Percentiles rank a stretch among this genome's conserved stretches.
phyloP scores from a whole-genome alignment of 2,329 filamentous ascomycete genomes.

The Trichophyton mentagrophytes region DNA sequence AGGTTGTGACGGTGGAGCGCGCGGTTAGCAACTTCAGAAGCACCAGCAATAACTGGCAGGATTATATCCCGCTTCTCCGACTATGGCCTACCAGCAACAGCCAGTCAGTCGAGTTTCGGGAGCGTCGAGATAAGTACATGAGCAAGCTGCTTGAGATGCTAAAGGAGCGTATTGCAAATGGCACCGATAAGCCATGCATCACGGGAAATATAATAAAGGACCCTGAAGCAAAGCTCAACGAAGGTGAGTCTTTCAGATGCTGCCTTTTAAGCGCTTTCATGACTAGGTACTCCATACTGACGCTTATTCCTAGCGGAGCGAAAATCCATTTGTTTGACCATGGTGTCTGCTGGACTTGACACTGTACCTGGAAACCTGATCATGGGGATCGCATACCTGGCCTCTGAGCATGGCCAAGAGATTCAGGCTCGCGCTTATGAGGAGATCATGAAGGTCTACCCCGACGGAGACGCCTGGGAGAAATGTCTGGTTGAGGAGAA shows the following conservation, averaged over 20 bases:
- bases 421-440: slow-evolving; percentile 58
- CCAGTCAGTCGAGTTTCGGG: slow-evolving; percentile 52
- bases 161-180: slow-evolving; percentile 48
- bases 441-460: slow-evolving; percentile 60
- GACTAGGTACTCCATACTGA: slow-evolving; percentile 29
- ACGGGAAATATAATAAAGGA: slow-evolving; percentile 58
- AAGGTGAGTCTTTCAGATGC: slow-evolving; percentile 34
- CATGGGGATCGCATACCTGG: slow-evolving; percentile 65
- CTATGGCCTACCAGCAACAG: slow-evolving; percentile 50
- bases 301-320: slow-evolving; percentile 48
- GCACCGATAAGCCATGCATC: slow-evolving; percentile 56
- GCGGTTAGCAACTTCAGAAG: slow-evolving; percentile 63
- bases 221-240: slow-evolving; percentile 55
- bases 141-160: slow-evolving; percentile 46
- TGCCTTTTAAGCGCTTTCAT: not conserved
- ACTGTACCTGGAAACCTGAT: slow-evolving; percentile 69
- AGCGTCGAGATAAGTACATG: slow-evolving; percentile 55
- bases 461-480: slow-evolving; percentile 63
- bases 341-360: slow-evolving; percentile 70
- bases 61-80: slow-evolving; percentile 66
- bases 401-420: slow-evolving; percentile 52
- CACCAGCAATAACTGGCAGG: slow-evolving; percentile 73
- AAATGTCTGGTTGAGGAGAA: slow-evolving; percentile 61
- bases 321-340: slow-evolving; percentile 68
- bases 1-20: slow-evolving; percentile 64